A percentile compares a stretch with the other conserved stretches of the same genome.
Evolutionary conservation across 2,329 filamentous ascomycete genomes (phyloP).

Genomic region (Rachicladosporium sp.): DNA sequence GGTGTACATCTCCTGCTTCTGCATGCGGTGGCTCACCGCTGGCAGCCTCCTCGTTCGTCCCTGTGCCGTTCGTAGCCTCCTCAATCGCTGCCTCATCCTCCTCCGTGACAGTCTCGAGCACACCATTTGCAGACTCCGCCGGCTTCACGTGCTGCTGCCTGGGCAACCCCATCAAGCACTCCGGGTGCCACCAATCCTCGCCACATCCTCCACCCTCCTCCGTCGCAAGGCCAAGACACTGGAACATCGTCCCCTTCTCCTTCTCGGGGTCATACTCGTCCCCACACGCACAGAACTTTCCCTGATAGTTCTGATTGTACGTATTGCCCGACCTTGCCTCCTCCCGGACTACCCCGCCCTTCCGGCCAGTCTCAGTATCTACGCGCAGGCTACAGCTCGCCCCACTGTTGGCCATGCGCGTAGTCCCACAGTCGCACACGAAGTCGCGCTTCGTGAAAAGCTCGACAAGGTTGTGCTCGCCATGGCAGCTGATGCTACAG

Average conservation of each 20-base stretch:
- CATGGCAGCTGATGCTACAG: constrained; percentile 92
- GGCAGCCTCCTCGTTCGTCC: constrained; percentile 41
- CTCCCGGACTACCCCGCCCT: constrained; percentile 67
- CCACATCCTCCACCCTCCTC: constrained; percentile 77
- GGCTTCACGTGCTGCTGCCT: constrained; percentile 44
- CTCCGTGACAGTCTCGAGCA: constrained; percentile 17
- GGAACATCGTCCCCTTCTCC: constrained; percentile 96
- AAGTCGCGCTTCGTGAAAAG: constrained; percentile 94
- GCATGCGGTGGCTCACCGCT: constrained; percentile 10
- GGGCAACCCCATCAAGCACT: constrained; percentile 72
- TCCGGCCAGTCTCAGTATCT: constrained; percentile 59
- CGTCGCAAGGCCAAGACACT: constrained; percentile 76
- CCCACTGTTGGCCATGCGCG: constrained; percentile 51
- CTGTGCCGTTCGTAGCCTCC: constrained; percentile 11
- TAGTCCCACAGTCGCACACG: constrained; percentile 90
- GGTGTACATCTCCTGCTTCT: too few species aligned
- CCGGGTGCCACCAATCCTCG: constrained; percentile 96
- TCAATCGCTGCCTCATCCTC: constrained; percentile 24
- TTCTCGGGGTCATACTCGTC: constrained; percentile 78
- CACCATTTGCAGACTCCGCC: constrained; percentile 8
- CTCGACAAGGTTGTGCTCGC: constrained; percentile 87
- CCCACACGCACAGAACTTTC: constrained; percentile 80
- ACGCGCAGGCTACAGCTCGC: constrained; percentile 66
- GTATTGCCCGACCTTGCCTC: constrained; percentile 60
- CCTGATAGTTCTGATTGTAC: constrained; percentile 94